These are phyloP conservation scores for Closterium sp. DNA, from an alignment of 139 green algal genomes.

Conservation along the genomic window DNA sequence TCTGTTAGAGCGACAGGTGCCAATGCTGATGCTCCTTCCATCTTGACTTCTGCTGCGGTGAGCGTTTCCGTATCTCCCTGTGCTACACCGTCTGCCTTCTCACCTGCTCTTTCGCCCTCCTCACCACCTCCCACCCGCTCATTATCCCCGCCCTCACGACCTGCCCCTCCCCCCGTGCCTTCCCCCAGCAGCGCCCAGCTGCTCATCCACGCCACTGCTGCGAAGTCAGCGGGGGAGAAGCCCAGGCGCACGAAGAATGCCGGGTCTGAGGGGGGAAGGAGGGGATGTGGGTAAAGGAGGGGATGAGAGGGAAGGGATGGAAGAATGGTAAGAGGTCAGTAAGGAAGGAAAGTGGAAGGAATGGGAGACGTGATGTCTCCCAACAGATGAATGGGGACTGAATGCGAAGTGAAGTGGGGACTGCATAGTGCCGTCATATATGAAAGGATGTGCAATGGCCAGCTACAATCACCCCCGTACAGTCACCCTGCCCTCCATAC, in stretches of 20 bases:
- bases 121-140: neutral
- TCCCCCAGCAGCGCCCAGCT: neutral
- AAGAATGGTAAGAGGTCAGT: too few relatives aligned
- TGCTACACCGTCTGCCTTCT: neutral
- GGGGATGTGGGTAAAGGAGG: neutral
- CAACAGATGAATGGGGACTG: too few relatives aligned
- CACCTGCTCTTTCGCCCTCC: neutral
- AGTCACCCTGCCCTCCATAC: too few relatives aligned
- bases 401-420: too few relatives aligned
- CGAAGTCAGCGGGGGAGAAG: neutral
- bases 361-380: too few relatives aligned
- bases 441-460: too few relatives aligned
- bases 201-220: neutral
- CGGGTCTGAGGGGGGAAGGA: neutral
- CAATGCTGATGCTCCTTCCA: too few relatives aligned
- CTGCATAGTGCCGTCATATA: too few relatives aligned
- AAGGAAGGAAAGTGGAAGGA: neutral
- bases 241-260: neutral
- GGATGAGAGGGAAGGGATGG: neutral
- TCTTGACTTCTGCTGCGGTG: too few relatives aligned
- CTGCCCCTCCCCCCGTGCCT: neutral
- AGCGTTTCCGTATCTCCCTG: too few relatives aligned
- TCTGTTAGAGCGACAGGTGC: too few relatives aligned
- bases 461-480: too few relatives aligned
- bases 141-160: neutral